These are phyloP conservation scores for Colletotrichum cordylinicola DNA, from an alignment of 2,329 filamentous ascomycete species.

Conservation along the genomic window DNA sequence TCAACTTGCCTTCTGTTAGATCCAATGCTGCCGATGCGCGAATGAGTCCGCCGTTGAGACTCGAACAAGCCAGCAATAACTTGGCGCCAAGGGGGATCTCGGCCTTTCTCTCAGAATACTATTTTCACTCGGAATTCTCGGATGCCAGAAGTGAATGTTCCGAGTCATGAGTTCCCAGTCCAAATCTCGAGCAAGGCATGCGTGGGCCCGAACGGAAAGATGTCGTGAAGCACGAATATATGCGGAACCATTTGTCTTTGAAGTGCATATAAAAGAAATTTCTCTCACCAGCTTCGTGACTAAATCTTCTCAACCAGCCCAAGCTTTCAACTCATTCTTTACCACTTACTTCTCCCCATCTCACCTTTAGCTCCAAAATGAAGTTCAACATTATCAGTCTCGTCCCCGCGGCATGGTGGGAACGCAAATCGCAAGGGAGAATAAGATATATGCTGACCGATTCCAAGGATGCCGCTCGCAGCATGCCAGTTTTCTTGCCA, in stretches of 20 bases:
- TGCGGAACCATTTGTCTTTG: rapidly evolving
- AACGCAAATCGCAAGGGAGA: background rate
- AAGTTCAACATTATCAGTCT: background rate
- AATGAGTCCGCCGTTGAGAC: background rate
- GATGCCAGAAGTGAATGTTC: background rate
- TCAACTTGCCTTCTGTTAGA: background rate
- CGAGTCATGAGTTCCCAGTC: background rate
- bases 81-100: background rate
- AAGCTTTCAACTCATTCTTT: background rate
- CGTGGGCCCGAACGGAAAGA: too few relatives aligned
- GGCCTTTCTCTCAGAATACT: background rate
- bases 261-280: background rate
- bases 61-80: background rate
- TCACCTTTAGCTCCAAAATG: background rate
- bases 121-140: background rate
- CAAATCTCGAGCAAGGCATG: background rate
- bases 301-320: background rate
- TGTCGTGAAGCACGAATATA: background rate
- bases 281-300: background rate
- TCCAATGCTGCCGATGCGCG: background rate
- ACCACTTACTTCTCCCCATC: background rate
- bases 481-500: background rate
- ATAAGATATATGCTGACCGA: background rate
- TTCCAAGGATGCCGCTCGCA: background rate
- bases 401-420: background rate